Percentiles rank a stretch among this genome's conserved stretches.
phyloP scores from a whole-genome alignment of 176 grass and related monocot genomes.

The Avena eriantha region DNA sequence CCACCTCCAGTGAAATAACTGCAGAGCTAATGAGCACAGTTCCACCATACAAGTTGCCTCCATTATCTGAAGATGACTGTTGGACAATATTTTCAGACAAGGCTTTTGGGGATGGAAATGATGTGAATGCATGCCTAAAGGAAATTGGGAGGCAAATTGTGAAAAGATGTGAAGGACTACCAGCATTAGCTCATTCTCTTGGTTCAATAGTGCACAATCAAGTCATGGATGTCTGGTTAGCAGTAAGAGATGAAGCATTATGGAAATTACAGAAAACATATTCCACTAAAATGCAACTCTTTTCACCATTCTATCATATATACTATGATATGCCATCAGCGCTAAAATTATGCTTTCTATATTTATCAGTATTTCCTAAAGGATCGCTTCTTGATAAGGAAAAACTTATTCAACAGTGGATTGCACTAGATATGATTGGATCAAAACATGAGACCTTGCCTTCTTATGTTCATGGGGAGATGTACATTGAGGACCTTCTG shows the following conservation, averaged over 20 bases:
- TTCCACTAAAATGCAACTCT: not conserved
- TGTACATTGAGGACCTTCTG: conserved; percentile 36
- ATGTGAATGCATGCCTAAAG: not conserved
- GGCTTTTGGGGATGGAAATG: conserved; percentile 20
- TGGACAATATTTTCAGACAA: conserved; percentile 40
- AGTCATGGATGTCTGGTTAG: conserved; percentile 12
- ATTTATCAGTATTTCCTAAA: conserved; percentile 50
- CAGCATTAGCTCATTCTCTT: conserved; percentile 30
- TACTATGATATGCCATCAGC: conserved; percentile 14
- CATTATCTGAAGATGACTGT: conserved; percentile 39
- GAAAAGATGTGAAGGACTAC: conserved; percentile 39
- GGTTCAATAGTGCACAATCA: conserved; percentile 24
- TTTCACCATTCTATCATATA: conserved; percentile 21
- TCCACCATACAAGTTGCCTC: conserved; percentile 10
- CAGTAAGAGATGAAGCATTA: conserved; percentile 27
- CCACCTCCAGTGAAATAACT: conserved; percentile 41
- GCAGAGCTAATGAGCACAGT: conserved; percentile 40
- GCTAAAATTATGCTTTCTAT: conserved; percentile 50
- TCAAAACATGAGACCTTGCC: conserved; percentile 36
- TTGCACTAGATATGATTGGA: conserved; percentile 35
- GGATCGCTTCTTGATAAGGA: conserved; percentile 35
- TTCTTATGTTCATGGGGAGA: conserved; percentile 30
- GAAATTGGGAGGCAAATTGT: conserved; percentile 43
- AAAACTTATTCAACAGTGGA: conserved; percentile 39
- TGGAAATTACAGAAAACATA: conserved; percentile 12